Base-by-base conservation (phyloP, 768 basidiomycete genomes). In the Mycena vitilis region DNA sequence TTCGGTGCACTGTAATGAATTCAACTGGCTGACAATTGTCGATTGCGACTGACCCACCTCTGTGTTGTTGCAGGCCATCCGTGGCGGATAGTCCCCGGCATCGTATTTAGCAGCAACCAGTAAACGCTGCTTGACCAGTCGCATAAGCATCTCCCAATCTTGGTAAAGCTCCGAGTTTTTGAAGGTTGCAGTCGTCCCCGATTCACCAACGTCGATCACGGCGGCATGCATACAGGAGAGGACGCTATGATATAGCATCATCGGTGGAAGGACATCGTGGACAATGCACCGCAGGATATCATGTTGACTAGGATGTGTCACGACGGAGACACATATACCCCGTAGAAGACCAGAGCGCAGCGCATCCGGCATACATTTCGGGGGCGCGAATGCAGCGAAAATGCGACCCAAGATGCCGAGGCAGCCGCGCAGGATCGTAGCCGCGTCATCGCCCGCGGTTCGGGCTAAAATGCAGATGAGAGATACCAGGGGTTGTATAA, bases 221-320 rank as follows among this genome's bases (percentile, higher is more conserved):
- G 55, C 55, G 7, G 12, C 36, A 30, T 12, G n/a, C 37, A 57
- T 38, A 23, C 55, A 42, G 5, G 37, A 40, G 23, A 57, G 5
- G 5, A 57, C 55, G 23, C 55, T 57, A 38, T 57, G 38, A 40
- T 57, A 57, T 6, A 57, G 7, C 37, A 57, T 38, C 10, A 38
- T 38, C 4, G 37, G 37, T n/a, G 55, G 55, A 3, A 57, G 37
- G 37, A 57, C n/a, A 16, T 57, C 37, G 8, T 16, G 38, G 12
- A 57, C 5, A 20, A 57, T 37, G 38, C 11, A 23, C 37, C n/a
- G 20, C 55, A 57, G 40, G 15, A 40, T 37, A 11, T 40, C 55
- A 20, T 38, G 40, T 11, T 40, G 55, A 23, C 12, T 13, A 4
- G 55, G n/a, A 16, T 57, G 55, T 40, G 55, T 38, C 8, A 22